phyloP scores from a whole-genome alignment of 108 stramenopile species.

The Stephanodiscus minutulus region DNA sequence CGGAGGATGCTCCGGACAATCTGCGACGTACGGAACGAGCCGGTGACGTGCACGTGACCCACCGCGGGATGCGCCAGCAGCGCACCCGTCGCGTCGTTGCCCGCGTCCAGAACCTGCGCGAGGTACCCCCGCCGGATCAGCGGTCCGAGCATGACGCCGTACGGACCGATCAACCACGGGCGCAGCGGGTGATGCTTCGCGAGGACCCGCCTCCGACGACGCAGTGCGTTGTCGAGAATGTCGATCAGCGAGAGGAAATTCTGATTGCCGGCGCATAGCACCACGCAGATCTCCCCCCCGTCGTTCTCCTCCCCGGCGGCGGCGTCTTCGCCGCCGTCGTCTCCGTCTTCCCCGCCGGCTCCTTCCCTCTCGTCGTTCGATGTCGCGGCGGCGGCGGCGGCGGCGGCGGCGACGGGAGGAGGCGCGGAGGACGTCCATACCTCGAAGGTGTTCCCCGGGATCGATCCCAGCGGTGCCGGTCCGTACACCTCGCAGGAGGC shows the following conservation, averaged over 20 bases:
- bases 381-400: background rate
- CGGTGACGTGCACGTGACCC: slow-evolving; percentile 35
- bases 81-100: slow-evolving; percentile 4
- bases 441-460: background rate
- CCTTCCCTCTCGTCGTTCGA: background rate
- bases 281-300: background rate
- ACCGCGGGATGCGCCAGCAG: slow-evolving; percentile 12
- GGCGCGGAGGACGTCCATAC: too few relatives aligned
- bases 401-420: too few relatives aligned
- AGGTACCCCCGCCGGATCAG: slow-evolving; percentile 15
- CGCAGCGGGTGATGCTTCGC: slow-evolving; percentile 38
- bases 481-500: too few relatives aligned
- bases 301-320: background rate
- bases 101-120: slow-evolving; percentile 12
- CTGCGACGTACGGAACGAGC: slow-evolving; percentile 4
- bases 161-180: slow-evolving; percentile 16
- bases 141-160: slow-evolving; percentile 17
- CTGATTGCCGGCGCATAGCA: slow-evolving; percentile 39
- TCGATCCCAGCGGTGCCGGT: background rate
- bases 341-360: background rate
- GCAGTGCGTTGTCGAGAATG: slow-evolving; percentile 12
- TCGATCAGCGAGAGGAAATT: slow-evolving; percentile 21
- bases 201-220: slow-evolving; percentile 1
- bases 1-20: slow-evolving; percentile 12
- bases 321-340: background rate